Evolutionary conservation across 169 alveolate genomes (phyloP).

Genomic region (Eimeria maxima): DNA sequence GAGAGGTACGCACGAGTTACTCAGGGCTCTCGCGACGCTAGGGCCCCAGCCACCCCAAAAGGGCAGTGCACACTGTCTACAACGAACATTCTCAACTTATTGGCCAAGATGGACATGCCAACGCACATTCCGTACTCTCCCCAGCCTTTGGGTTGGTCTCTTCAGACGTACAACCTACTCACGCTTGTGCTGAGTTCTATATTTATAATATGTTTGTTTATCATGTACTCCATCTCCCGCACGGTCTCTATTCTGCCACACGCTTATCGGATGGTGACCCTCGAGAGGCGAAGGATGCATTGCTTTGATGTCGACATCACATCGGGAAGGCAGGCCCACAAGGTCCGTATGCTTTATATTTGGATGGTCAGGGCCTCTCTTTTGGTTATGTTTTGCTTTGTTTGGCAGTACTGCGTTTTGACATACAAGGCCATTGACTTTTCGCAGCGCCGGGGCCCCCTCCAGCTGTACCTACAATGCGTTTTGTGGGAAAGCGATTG

Average conservation of each 20-base stretch:
- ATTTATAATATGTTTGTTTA: constrained; percentile 64
- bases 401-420: constrained; percentile 81
- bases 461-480: constrained; percentile 70
- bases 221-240: constrained; percentile 77
- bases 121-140: constrained; percentile 53
- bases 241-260: constrained; percentile 81
- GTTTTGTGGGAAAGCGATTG: constrained; percentile 70
- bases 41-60: not conserved
- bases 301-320: constrained; percentile 83
- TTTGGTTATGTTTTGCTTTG: constrained; percentile 75
- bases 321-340: constrained; percentile 73
- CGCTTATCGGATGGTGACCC: constrained; percentile 78
- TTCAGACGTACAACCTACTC: constrained; percentile 77
- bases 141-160: constrained; percentile 74
- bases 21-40: not conserved
- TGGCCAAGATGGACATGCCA: constrained; percentile 45
- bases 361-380: constrained; percentile 80
- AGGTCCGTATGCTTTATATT: constrained; percentile 82
- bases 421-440: constrained; percentile 74
- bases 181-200: constrained; percentile 73
- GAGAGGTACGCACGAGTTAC: not conserved
- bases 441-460: constrained; percentile 57
- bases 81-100: not conserved
- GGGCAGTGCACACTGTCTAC: not conserved
- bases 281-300: constrained; percentile 77